These are phyloP conservation scores for Colletotrichum acutatum DNA, from an alignment of 2,329 filamentous ascomycete species.

Conservation along the genomic window DNA sequence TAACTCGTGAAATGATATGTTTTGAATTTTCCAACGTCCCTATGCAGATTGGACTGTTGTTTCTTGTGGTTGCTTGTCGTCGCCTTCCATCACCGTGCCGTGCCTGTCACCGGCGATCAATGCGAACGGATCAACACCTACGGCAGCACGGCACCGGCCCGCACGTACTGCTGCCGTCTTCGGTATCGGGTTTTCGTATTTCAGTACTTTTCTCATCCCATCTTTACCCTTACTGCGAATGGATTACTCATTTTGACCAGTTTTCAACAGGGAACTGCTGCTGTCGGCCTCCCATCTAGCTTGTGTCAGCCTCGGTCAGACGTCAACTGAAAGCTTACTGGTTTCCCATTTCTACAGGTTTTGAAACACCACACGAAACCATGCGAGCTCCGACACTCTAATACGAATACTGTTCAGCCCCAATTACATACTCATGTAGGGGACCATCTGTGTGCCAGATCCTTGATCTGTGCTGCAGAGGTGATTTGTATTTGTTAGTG, in stretches of 20 bases:
- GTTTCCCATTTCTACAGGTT: not conserved
- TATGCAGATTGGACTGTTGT: not conserved
- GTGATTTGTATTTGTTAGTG: conserved; percentile 4
- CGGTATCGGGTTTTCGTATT: not conserved
- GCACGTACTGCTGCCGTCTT: not conserved
- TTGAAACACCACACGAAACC: conserved; percentile 27
- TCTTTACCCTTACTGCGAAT: not conserved
- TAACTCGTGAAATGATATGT: not conserved
- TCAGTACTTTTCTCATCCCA: not conserved
- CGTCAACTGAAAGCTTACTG: not conserved
- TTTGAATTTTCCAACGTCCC: not conserved
- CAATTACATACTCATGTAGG: not conserved
- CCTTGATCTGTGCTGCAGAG: not conserved
- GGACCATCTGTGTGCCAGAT: not conserved
- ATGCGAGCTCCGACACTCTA: conserved; percentile 16
- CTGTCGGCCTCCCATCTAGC: not conserved
- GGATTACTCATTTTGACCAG: not conserved
- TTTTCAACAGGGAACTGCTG: not conserved
- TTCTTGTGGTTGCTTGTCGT: not conserved
- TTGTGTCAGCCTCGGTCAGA: conserved; percentile 15
- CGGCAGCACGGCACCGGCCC: not conserved
- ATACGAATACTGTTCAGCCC: conserved; percentile 4
- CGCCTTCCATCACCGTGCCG: not conserved
- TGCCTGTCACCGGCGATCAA: not conserved
- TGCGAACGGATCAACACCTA: not conserved